These are phyloP conservation scores for Talaromyces wortmannii DNA, from an alignment of 495 filamentous ascomycete genomes.

Conservation along the genomic window DNA sequence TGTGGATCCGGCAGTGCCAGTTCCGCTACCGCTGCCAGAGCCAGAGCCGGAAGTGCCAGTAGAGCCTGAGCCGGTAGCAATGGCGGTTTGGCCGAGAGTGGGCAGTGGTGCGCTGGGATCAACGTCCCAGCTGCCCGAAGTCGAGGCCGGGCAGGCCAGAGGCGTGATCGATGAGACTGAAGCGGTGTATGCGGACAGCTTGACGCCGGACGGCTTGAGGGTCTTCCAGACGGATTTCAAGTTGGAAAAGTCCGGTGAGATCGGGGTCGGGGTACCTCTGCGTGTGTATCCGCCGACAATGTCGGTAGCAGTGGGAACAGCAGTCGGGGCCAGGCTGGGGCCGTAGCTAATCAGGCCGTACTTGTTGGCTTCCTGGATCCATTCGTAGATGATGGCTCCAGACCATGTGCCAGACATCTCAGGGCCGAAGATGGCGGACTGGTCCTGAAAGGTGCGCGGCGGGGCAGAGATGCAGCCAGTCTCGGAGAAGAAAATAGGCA, in stretches of 20 bases:
- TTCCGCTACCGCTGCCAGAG: background rate
- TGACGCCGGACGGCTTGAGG: constrained; percentile 59
- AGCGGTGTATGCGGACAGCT: constrained; percentile 55
- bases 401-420: constrained; percentile 74
- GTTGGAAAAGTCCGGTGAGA: constrained; percentile 71
- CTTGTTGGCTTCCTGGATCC: constrained; percentile 79
- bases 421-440: constrained; percentile 64
- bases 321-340: constrained; percentile 12
- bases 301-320: constrained; percentile 34
- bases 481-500: constrained; percentile 84
- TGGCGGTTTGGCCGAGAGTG: constrained; percentile 45
- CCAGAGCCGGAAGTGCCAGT: constrained; percentile 3
- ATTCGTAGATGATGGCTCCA: constrained; percentile 82
- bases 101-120: constrained; percentile 62
- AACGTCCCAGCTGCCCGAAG: constrained; percentile 63
- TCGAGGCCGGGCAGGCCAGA: constrained; percentile 65
- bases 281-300: constrained; percentile 61
- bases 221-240: constrained; percentile 72
- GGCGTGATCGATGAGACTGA: constrained; percentile 43
- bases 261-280: constrained; percentile 65
- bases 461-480: constrained; percentile 64
- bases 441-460: constrained; percentile 71
- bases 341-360: constrained; percentile 84
- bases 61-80: constrained; percentile 3
- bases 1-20: constrained; percentile 6